Base-by-base conservation (phyloP, 495 filamentous ascomycete genomes). In the Ascodesmis nigricans region DNA sequence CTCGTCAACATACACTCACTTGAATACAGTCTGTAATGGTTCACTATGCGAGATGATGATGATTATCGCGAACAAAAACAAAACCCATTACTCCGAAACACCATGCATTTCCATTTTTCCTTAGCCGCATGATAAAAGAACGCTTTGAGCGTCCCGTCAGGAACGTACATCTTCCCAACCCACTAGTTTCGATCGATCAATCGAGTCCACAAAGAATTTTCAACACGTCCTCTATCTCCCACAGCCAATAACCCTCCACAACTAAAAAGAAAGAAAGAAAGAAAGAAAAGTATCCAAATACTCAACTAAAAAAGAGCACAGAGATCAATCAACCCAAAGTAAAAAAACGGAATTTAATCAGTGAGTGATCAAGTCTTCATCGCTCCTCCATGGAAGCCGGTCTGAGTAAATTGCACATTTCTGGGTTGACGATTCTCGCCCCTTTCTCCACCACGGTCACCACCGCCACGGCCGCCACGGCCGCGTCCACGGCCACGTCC, bases 401-500 rank as follows among this genome's bases (percentile, higher is more conserved):
- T 49, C 22, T 50, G 47, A 45, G 49, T 45, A 30, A 50, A 50
- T 49, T 50, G 47, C 33, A 50, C 47, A 29, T 39, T 50, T 33
- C 39, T 51, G 28, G 41, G 45, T 17, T 39, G 39, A 31, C 48
- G 32, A 18, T 34, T 31, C 3, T 21, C 38, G 14, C 45, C 39
- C 26, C 38, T 39, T 25, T 25, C 23, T 6, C 23, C 23, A n/a
- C 35, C 35, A 5, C 24, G 31, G 17, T 21, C 20, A 8, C 47
- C 47, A 16, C 46, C 46, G 5, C 46, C 45, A 19, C 46, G 39
- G 5, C 45, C 45, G 14, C 49, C 49, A 19, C 49, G 41, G 53
- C 66, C 45, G 6, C 64, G 64, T 2, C 54, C 52, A 35, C 78
- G 77, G 37, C 77, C 72, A 39, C 81, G 63, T 21, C 73, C 73